Base-by-base conservation (phyloP, 257 asterid genomes). In the Eustoma russellianum region DNA sequence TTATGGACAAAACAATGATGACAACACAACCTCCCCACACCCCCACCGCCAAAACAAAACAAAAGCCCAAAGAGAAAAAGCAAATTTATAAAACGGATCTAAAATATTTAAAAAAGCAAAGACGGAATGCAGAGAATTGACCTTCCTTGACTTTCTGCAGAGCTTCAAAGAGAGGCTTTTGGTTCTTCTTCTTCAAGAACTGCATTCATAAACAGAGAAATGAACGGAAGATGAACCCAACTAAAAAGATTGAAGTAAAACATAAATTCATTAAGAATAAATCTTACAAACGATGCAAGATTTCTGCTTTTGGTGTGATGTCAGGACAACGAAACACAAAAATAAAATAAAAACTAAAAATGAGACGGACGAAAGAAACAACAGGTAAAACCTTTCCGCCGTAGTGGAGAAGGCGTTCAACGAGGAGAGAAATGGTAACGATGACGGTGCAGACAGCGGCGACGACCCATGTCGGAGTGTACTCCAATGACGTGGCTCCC, bases 391-490 rank as follows among this genome's bases (percentile, higher is more conserved):
- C 96, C 93, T 72, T 78, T 71, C 96, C 96, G 46, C 70, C 13
- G 66, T 57, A 81, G 72, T 87, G 94, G 71, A 87, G 67, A 49
- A 68, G 13, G 1, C 96, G 79, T 53, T 87, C 96, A 7, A 34
- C 79, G 49, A 82, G 83, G 15, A 87, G 93, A 17, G 94, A 87
- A 45, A 84, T 76, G 56, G 71, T 79, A 59, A 84, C 94, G 68
- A 87, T 87, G 63, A 81, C 73, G 41, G 83, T 74, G 62, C 96
- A 87, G 11, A 87, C 85, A 65, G 71, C 90, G 70, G 96, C 96
- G 33, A 84, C 85, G 53, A 87, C 90, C 96, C 96, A 87, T 57
- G 94, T 87, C 33, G 96, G 94, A 41, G 96, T 81, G 69, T 38
- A 84, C 79, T 84, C 94, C 73, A 87, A 66, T 57, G 82, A 35